Base-by-base conservation (phyloP, 164 flowering plant genomes). In the Houttuynia cordata region DNA sequence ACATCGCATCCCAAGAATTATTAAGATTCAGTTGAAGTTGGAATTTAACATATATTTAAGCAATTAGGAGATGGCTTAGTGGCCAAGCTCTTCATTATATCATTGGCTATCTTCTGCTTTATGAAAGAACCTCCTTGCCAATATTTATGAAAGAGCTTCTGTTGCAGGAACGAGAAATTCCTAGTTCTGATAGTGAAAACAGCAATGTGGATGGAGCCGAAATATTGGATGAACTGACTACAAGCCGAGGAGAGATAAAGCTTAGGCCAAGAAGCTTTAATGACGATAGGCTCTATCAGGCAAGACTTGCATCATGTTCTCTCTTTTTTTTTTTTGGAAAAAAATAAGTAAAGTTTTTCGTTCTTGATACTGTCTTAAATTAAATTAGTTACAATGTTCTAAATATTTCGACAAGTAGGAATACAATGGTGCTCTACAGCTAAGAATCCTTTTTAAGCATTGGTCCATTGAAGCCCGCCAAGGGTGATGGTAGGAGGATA, bases 141-240 rank as follows among this genome's bases (percentile, higher is more conserved):
- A 30, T 0, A 12, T 7, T 8, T 45, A 45, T 45, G 8, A 12
- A 45, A 8, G 49, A 45, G 13, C 49, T 3, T 45, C 49, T 45
- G 15, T 14, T 24, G 51, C 78, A 82, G 81, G 83, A 77, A 47
- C 59, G 56, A 42, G 79, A 66, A 63, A 56, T 50, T 22, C 50
- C 45, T 52, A 67, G 54, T 58, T 57, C 65, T 24, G 65, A n/a
- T 10, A 30, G 47, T 8, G 75, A 68, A 4, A 74, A 63, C 15
- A 56, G 58, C 24, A 72, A 58, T 30, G 62, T 59, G 60, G 83
- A 79, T 62, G 88, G 78, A 69, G 83, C 81, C 13, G 96, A 88
- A 76, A 78, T 86, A 59, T 64, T 88, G 65, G 93, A 88, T 67
- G 88, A 88, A 67, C 68, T 83, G 66, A 88, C 93, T 20, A 86